Conservation (phyloP, 768 basidiomycete genomes). For the Tulasnella sp. region DNA sequence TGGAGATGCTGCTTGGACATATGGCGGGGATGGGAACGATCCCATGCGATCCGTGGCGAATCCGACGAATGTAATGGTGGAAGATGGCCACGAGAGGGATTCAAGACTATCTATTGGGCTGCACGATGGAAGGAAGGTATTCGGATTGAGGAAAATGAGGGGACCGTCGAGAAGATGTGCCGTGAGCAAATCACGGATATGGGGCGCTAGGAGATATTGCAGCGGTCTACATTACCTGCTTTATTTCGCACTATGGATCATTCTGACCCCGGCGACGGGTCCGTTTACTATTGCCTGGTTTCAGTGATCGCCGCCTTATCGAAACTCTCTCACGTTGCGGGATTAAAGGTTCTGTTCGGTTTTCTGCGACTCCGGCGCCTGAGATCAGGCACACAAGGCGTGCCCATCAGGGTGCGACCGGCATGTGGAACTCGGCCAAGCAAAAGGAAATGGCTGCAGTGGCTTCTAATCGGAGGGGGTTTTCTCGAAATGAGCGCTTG, state of each 20-base stretch:
- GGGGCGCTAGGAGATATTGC: neutral
- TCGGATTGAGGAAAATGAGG: neutral
- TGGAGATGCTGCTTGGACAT: conserved; percentile 1
- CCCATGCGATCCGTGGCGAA: neutral
- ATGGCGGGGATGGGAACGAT: neutral
- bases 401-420: too few species aligned
- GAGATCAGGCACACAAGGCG: too few species aligned
- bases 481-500: too few species aligned
- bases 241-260: neutral
- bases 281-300: too few species aligned
- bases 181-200: neutral
- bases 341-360: too few species aligned
- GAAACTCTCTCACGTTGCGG: too few species aligned
- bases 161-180: neutral
- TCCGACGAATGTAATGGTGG: neutral
- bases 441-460: too few species aligned
- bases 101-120: conserved; percentile 1
- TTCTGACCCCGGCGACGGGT: neutral
- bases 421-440: too few species aligned
- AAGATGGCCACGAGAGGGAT: conserved; percentile 10
- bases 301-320: too few species aligned
- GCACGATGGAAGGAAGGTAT: conserved; percentile 1
- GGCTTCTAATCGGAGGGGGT: too few species aligned
- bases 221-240: neutral
- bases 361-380: too few species aligned